phyloP scores from a whole-genome alignment of 1,139 yeast species.

The Suhomyces wounanorum region DNA sequence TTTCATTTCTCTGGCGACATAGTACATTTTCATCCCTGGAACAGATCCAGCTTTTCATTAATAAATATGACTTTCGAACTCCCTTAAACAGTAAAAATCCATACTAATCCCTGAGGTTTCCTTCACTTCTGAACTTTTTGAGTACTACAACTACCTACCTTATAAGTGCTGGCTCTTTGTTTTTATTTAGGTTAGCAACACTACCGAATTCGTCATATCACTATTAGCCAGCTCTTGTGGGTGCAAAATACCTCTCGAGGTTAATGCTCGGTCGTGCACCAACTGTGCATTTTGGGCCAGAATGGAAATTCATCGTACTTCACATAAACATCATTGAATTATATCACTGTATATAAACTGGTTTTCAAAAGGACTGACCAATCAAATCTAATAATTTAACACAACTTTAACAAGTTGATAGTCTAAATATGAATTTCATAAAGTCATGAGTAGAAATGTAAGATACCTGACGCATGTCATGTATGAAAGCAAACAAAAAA shows the following conservation, averaged over 20 bases:
- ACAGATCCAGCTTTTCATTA: neutral
- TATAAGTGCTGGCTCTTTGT: no score
- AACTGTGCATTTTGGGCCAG: neutral
- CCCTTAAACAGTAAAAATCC: no score
- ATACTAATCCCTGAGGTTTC: no score
- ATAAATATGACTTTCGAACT: neutral
- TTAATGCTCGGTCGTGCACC: neutral
- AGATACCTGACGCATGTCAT: neutral
- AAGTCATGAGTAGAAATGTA: conserved; percentile 12
- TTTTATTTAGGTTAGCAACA: no score
- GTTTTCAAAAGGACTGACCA: neutral
- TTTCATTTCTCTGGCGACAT: conserved; percentile 9
- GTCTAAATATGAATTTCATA: conserved; percentile 8
- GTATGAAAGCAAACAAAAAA: conserved; percentile 4
- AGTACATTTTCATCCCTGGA: neutral
- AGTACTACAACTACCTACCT: no score
- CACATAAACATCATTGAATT: conserved; percentile 4
- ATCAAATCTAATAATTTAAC: conserved; percentile 1
- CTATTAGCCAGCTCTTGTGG: neutral
- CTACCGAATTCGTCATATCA: no score
- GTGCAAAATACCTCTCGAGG: neutral
- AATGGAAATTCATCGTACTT: neutral
- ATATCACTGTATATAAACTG: conserved; percentile 3
- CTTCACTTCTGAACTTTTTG: neutral
- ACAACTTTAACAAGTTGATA: conserved; percentile 1